Evolutionary conservation across 805 yeast species (phyloP).

Genomic region (Ogataea siamensis): DNA sequence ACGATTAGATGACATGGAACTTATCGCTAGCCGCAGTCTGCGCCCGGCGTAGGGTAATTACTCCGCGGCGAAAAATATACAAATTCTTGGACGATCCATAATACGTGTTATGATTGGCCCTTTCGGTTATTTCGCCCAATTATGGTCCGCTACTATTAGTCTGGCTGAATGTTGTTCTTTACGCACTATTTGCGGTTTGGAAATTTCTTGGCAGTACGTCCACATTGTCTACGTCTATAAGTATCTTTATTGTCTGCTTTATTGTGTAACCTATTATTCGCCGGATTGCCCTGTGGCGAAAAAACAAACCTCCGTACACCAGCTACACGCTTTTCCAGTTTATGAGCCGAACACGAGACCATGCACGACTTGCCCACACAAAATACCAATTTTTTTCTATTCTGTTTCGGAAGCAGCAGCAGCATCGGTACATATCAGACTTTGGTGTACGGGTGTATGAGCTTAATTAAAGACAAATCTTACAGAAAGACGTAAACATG

Average conservation of each 20-base stretch:
- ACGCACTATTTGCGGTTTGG: slow-evolving; percentile 3
- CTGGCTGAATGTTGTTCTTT: slow-evolving; percentile 5
- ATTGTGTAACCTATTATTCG: background rate
- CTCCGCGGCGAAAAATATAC: background rate
- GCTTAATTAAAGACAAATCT: background rate
- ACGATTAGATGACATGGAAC: slow-evolving; percentile 5
- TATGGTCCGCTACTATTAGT: slow-evolving; percentile 3
- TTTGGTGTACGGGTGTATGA: slow-evolving; percentile 8
- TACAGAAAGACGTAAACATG: slow-evolving; percentile 16
- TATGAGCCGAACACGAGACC: too few species aligned
- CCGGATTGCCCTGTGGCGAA: background rate
- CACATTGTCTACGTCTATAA: slow-evolving; percentile 4
- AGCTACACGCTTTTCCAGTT: too few species aligned
- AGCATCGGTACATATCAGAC: too few species aligned
- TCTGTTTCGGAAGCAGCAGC: too few species aligned
- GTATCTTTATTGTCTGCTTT: slow-evolving; percentile 2
- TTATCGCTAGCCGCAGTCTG: slow-evolving; percentile 4
- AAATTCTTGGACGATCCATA: background rate
- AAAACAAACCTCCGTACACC: background rate
- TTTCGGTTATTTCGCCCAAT: slow-evolving; percentile 2
- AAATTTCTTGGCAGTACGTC: slow-evolving; percentile 10
- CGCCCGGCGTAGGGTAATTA: background rate
- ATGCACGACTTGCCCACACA: background rate
- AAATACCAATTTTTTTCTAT: background rate
- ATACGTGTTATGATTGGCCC: slow-evolving; percentile 6